Evolutionary conservation across 2,329 filamentous ascomycete species (phyloP).

Genomic region (Aspergillus ruber): DNA sequence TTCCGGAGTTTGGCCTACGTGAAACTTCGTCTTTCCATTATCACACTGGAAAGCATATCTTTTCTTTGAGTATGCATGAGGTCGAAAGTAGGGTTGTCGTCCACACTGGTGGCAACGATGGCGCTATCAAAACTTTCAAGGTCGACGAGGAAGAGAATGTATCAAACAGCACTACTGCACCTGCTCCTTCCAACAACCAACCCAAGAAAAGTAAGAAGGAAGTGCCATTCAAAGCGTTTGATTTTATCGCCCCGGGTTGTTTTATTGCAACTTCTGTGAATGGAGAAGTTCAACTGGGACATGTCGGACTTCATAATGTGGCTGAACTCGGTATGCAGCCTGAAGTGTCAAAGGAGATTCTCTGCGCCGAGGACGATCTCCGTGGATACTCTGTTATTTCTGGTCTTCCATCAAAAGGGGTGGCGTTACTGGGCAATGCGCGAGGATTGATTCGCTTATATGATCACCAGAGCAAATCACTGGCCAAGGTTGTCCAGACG

Average conservation of each 20-base stretch:
- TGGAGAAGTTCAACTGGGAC: slow-evolving; percentile 29
- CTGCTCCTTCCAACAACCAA: slow-evolving; percentile 5
- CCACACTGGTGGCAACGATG: slow-evolving; percentile 80
- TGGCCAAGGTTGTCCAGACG: slow-evolving; percentile 20
- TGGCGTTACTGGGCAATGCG: slow-evolving; percentile 31
- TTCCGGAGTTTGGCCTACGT: slow-evolving; percentile 16
- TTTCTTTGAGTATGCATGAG: slow-evolving; percentile 55
- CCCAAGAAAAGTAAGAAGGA: slow-evolving; percentile 8
- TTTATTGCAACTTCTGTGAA: slow-evolving; percentile 25
- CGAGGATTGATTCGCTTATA: slow-evolving; percentile 30
- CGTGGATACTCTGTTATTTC: slow-evolving; percentile 24
- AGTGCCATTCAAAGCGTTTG: slow-evolving; percentile 22
- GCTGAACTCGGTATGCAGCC: slow-evolving; percentile 4
- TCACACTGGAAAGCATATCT: slow-evolving; percentile 86
- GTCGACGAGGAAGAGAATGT: slow-evolving; percentile 12
- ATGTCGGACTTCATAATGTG: slow-evolving; percentile 8
- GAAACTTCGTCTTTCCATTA: slow-evolving; percentile 53
- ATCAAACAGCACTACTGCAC: neutral
- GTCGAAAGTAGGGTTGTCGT: slow-evolving; percentile 38
- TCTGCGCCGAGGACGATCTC: slow-evolving; percentile 24
- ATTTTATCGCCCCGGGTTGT: slow-evolving; percentile 27
- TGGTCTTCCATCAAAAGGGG: slow-evolving; percentile 20
- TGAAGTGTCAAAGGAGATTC: slow-evolving; percentile 20
- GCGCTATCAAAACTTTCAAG: slow-evolving; percentile 45
- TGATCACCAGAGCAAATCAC: slow-evolving; percentile 21